Base-by-base conservation (phyloP, 2,329 filamentous ascomycete species). In the Claviceps africana region DNA sequence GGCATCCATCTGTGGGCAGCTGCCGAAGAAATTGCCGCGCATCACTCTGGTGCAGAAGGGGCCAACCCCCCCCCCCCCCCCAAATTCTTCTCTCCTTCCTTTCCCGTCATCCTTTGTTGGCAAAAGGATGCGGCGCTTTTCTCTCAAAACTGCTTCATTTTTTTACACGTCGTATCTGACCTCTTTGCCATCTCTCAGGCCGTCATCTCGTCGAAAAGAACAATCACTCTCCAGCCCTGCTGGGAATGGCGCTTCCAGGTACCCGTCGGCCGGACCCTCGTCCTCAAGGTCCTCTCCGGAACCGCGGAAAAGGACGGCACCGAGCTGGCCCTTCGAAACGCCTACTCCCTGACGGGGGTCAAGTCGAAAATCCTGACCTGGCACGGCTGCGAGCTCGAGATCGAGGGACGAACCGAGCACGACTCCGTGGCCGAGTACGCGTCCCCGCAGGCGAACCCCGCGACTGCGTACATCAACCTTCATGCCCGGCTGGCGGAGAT, bases 271-370 rank as follows among this genome's bases (percentile, higher is more conserved):
- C 67, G 68, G 53, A 60, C 65, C 31, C 54, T 76, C 49, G 66
- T 67, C 40, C 63, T 78, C 47, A 75, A 89, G 72, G 74, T 97
- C 28, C 70, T 88, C 52, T 81, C 78, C 35, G 93, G 93, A 55
- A 88, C 84, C 1, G 93, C 91, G 48, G 93, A 98, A 68, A 82
- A 95, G 63, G 95, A 97, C 65, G 93, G 93, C 64, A 90, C 91
- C 52, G 93, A 98, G 70, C 84, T 98, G 44, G 89, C 89, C 11
- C 77, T 80, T 10, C 85, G 85, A 53, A 85, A 85, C 50, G 76
- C 79, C 10, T 97, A 97, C 71, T 83, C 76, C 33, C 91, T 98
- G 67, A 77, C 79, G 46, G 86, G 88, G 52, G 79, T 79, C 59
- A 94, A 94, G 71, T 86, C 86, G 53, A 90, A 91, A 55, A 85